These are phyloP conservation scores for Wickerhamiella sergipiensis DNA, from an alignment of 805 yeast species.

Conservation along the genomic window DNA sequence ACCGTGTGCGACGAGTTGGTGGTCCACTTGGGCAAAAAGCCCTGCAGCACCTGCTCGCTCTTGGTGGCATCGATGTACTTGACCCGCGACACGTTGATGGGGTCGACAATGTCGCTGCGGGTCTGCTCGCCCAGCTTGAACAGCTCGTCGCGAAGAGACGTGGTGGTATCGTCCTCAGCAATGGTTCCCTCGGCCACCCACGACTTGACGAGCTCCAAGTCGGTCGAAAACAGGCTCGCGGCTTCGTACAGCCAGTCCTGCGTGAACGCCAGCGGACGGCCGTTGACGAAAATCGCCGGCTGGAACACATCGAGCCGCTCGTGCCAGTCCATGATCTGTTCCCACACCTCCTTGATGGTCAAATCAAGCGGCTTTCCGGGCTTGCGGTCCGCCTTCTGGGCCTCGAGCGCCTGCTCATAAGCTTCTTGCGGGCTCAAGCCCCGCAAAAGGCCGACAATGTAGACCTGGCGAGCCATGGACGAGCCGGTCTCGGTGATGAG, in stretches of 20 bases:
- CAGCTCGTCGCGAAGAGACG: constrained; percentile 11
- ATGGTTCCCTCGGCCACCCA: constrained; percentile 21
- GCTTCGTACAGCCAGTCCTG: constrained; percentile 19
- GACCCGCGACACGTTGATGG: constrained; percentile 7
- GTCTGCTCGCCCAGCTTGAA: constrained; percentile 5
- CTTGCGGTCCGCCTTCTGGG: background rate
- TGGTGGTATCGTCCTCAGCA: constrained; percentile 10
- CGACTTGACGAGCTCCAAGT: constrained; percentile 26
- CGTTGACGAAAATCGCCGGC: constrained; percentile 57
- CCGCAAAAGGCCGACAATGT: constrained; percentile 7
- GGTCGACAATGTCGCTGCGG: constrained; percentile 10
- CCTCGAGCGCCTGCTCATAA: constrained; percentile 10
- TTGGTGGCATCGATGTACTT: constrained; percentile 20
- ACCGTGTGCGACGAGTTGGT: constrained; percentile 19
- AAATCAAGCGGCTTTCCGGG: background rate
- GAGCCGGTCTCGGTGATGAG: constrained; percentile 9
- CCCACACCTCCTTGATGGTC: constrained; percentile 3
- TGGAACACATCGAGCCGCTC: constrained; percentile 25
- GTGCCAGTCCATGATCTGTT: constrained; percentile 20
- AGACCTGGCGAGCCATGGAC: constrained; percentile 15
- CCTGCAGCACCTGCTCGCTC: background rate
- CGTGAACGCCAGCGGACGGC: constrained; percentile 24
- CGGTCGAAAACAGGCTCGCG: constrained; percentile 30
- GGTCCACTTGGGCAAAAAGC: constrained; percentile 2
- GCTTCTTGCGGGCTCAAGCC: constrained; percentile 11